Conservation (phyloP, 768 basidiomycete genomes). For the Termitomyces sp. region DNA sequence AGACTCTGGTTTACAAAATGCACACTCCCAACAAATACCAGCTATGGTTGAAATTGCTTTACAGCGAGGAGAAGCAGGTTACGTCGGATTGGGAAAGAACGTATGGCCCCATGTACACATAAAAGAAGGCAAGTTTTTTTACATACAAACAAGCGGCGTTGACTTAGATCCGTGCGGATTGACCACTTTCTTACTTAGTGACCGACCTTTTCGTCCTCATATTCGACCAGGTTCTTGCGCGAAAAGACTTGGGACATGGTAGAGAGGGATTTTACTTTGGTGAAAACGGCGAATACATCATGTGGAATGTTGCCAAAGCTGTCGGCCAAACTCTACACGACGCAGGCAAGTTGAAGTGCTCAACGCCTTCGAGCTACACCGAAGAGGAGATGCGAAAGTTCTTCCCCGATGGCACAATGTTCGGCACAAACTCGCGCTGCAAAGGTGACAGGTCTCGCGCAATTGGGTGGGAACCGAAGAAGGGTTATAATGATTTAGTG, state of each 20-base stretch:
- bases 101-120: constrained; percentile 48
- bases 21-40: constrained; percentile 47
- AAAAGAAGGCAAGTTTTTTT: constrained; percentile 7
- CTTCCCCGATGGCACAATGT: constrained; percentile 26
- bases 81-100: constrained; percentile 48
- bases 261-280: constrained; percentile 43
- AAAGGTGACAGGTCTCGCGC: constrained; percentile 32
- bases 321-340: constrained; percentile 28
- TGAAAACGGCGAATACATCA: constrained; percentile 40
- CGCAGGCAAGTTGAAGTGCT: constrained; percentile 26
- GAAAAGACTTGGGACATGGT: constrained; percentile 31
- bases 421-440: constrained; percentile 39
- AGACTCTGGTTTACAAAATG: constrained; percentile 44
- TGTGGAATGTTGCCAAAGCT: constrained; percentile 29
- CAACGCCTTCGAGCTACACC: constrained; percentile 39
- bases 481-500: constrained; percentile 43
- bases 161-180: neutral
- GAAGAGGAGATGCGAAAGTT: constrained; percentile 34
- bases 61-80: constrained; percentile 38
- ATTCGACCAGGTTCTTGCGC: constrained; percentile 30
- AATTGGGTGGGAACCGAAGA: constrained; percentile 49
- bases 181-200: constrained; percentile 20
- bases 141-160: neutral
- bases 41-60: constrained; percentile 32
- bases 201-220: constrained; percentile 39